phyloP scores from a whole-genome alignment of 345 rosid genomes.

The Turnera subulata region DNA sequence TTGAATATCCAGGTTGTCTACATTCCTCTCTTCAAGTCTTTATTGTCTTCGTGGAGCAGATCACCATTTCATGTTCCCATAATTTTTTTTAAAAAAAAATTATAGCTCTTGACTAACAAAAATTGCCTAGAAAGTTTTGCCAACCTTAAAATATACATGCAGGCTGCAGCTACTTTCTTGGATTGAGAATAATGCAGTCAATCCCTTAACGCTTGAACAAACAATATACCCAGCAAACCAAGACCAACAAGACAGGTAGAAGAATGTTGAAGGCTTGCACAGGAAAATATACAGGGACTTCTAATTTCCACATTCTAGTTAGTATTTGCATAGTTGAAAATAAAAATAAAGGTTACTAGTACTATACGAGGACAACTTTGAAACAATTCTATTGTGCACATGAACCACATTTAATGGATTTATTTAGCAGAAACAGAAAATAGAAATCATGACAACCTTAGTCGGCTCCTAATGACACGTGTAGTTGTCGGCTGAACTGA shows the following conservation, averaged over 20 bases:
- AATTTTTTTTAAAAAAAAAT: not conserved
- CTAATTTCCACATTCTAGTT: too few species aligned
- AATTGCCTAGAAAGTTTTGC: not conserved
- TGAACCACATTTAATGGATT: slow-evolving; percentile 19
- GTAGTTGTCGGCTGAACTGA: slow-evolving; percentile 48
- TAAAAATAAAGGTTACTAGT: not conserved
- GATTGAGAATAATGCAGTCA: too few species aligned
- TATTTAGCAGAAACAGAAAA: not conserved
- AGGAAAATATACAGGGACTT: too few species aligned
- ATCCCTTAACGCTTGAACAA: too few species aligned
- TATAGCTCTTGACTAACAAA: not conserved
- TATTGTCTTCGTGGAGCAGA: too few species aligned
- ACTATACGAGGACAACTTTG: not conserved
- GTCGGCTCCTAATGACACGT: slow-evolving; percentile 46
- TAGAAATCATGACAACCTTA: slow-evolving; percentile 26
- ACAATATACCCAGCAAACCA: not conserved
- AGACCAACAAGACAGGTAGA: too few species aligned
- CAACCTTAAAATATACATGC: too few species aligned
- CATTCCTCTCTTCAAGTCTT: slow-evolving; percentile 29
- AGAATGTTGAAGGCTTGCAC: too few species aligned
- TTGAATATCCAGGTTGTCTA: slow-evolving; percentile 31
- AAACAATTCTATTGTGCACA: slow-evolving; percentile 10
- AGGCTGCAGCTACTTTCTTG: too few species aligned
- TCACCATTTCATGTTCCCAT: not conserved
- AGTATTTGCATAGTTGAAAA: not conserved